Conservation (phyloP, 2,329 filamentous ascomycete species). For the Colletotrichum sp. region DNA sequence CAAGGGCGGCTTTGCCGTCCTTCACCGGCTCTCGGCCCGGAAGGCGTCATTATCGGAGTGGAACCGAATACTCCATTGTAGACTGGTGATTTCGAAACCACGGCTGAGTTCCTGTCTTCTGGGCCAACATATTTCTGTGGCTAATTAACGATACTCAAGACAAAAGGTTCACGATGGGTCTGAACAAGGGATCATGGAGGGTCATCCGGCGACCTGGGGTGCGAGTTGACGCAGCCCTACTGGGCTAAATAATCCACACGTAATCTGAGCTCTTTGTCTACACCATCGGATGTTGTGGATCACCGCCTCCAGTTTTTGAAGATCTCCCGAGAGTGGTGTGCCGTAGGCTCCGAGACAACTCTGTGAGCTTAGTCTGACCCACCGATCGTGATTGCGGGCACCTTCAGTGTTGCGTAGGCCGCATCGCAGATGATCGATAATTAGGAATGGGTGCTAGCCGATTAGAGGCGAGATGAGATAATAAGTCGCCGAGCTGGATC, state of each 20-base stretch:
- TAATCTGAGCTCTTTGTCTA: not conserved
- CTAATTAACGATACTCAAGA: not conserved
- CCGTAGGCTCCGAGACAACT: not conserved
- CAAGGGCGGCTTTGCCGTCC: not conserved
- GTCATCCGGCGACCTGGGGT: not conserved
- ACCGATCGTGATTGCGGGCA: not conserved
- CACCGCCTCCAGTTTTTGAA: not conserved
- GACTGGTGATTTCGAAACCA: too few species aligned
- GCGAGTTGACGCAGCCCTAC: not conserved
- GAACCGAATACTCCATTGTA: fast-evolving
- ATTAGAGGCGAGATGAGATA: not conserved
- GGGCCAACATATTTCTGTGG: not conserved
- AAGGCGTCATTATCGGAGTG: not conserved
- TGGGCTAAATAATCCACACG: not conserved
- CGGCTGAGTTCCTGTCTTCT: not conserved
- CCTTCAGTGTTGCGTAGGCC: not conserved
- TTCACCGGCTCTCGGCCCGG: not conserved
- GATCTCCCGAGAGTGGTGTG: not conserved
- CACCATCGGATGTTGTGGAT: not conserved
- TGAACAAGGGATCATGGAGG: not conserved
- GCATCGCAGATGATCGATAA: not conserved
- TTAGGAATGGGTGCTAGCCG: not conserved
- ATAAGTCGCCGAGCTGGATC: not conserved
- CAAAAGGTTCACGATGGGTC: not conserved
- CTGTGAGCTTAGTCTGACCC: not conserved